phyloP scores from a whole-genome alignment of 257 asterid species.

The Forsythia viridissima region DNA sequence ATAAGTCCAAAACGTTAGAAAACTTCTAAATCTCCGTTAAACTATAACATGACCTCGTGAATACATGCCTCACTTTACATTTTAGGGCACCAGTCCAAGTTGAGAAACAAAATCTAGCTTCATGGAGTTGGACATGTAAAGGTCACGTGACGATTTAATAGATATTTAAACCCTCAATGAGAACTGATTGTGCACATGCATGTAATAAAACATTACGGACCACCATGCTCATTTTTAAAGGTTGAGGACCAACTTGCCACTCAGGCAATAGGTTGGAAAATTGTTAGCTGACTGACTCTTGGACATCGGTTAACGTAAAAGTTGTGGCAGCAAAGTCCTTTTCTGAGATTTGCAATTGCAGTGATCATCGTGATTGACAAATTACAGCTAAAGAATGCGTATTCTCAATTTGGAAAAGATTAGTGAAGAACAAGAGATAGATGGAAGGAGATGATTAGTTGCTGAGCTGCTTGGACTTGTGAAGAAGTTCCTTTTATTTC shows the following conservation, averaged over 20 bases:
- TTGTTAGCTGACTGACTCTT: not conserved
- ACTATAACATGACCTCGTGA: not conserved
- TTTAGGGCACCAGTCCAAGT: not conserved
- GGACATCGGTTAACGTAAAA: not conserved
- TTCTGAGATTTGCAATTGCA: not conserved
- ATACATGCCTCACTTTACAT: not conserved
- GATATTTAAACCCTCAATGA: not conserved
- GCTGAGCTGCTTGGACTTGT: constrained; percentile 82
- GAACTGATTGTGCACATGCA: not conserved
- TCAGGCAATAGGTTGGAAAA: not conserved
- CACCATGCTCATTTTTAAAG: not conserved
- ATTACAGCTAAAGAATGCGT: not conserved
- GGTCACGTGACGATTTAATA: not conserved
- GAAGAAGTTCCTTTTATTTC: constrained; percentile 85
- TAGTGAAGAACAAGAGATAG: constrained; percentile 3
- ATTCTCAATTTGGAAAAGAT: not conserved
- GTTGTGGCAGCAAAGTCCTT: not conserved
- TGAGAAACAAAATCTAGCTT: not conserved
- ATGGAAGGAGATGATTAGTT: constrained; percentile 41
- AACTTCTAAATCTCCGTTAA: not conserved
- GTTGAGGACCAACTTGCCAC: not conserved
- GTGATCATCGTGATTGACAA: not conserved
- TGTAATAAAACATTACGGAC: not conserved
- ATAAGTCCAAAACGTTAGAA: not conserved
- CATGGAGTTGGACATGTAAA: not conserved